These are phyloP conservation scores for Vaccinium darrowii DNA, from an alignment of 148 eudicot species.

Conservation along the genomic window DNA sequence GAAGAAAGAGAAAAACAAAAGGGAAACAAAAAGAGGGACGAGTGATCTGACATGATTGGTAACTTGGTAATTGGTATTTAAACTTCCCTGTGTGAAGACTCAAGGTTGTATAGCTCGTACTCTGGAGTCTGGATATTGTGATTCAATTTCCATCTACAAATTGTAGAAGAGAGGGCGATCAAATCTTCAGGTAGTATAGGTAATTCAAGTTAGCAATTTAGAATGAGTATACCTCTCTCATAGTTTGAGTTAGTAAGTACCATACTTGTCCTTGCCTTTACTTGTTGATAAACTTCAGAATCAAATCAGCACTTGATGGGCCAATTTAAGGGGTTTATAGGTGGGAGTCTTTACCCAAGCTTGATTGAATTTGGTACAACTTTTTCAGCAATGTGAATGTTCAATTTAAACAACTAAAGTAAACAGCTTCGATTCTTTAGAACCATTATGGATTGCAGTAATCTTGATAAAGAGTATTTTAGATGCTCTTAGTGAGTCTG, in stretches of 20 bases:
- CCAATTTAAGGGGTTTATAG: constrained; percentile 1
- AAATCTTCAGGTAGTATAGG: background rate
- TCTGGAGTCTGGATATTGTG: background rate
- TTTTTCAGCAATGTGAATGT: background rate
- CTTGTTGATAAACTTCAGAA: background rate
- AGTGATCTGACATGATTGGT: background rate
- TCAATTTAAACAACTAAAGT: background rate
- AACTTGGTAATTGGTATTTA: background rate
- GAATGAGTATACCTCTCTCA: background rate
- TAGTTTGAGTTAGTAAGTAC: background rate
- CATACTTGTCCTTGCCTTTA: background rate
- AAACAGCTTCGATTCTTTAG: background rate
- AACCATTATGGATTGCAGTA: background rate
- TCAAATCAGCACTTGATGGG: background rate
- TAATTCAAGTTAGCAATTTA: background rate
- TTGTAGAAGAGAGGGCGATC: background rate
- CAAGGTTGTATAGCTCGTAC: background rate
- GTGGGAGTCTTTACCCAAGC: background rate
- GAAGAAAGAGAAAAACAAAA: background rate
- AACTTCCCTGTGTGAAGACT: background rate
- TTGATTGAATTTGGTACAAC: background rate
- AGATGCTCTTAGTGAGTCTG: background rate
- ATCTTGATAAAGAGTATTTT: background rate
- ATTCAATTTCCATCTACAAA: background rate
- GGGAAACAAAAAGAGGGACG: background rate